These are phyloP conservation scores for Clarireedia hainanense DNA, from an alignment of 2,329 filamentous ascomycete genomes.

Conservation along the genomic window DNA sequence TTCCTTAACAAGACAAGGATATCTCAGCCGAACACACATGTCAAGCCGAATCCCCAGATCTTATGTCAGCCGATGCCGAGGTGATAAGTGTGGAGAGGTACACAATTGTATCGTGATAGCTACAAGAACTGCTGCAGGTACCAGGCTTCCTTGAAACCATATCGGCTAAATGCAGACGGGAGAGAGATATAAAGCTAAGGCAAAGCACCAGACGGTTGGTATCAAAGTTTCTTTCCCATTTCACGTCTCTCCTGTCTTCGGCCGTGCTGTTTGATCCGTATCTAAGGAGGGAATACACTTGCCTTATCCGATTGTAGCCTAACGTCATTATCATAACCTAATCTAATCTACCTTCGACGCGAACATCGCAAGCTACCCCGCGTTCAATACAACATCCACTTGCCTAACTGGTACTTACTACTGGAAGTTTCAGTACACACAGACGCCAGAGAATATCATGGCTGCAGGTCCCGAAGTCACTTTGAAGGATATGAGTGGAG, in stretches of 20 bases:
- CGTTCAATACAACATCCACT: background rate
- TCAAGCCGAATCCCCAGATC: background rate
- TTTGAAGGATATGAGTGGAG: slow-evolving; percentile 44
- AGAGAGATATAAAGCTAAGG: background rate
- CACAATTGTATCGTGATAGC: background rate
- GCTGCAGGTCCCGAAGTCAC: slow-evolving; percentile 46
- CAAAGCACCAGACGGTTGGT: background rate
- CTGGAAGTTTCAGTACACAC: background rate
- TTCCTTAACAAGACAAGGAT: no score
- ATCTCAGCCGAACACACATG: slow-evolving; percentile 1
- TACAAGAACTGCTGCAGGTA: background rate
- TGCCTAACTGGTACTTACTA: no score
- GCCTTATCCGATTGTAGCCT: no score
- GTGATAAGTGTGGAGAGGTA: background rate
- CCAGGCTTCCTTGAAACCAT: background rate
- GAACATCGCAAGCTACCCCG: background rate
- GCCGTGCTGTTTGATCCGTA: no score
- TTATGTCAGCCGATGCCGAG: slow-evolving; percentile 1
- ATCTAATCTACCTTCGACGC: no score
- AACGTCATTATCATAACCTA: no score
- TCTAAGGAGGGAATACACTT: no score
- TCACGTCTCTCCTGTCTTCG: background rate
- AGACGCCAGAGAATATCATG: slow-evolving; percentile 32
- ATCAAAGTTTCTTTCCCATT: background rate
- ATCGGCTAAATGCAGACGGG: no score